Percentiles rank a stretch among this genome's conserved stretches.
Conservation (phyloP, 169 alveolate genomes). For the Babesia bovis region DNA sequence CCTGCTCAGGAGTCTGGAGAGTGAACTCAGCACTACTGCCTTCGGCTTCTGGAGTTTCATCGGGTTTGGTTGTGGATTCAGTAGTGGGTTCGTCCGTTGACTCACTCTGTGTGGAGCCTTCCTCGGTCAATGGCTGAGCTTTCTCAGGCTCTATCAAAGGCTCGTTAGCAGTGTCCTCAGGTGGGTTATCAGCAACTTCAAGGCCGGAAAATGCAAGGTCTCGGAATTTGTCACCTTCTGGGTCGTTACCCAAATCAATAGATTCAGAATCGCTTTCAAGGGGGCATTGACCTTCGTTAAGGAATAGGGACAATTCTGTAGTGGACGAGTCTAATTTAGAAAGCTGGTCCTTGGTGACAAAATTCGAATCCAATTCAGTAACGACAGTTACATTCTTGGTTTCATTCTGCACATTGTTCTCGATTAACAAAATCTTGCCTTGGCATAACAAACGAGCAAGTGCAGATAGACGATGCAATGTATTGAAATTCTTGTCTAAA, state of each 20-base stretch:
- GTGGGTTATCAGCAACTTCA: neutral
- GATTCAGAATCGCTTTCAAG: neutral
- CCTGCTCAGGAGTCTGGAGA: slow-evolving; percentile 18
- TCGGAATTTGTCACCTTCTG: neutral
- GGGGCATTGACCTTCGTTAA: slow-evolving; percentile 13
- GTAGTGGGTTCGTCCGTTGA: neutral
- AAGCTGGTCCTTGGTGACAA: neutral
- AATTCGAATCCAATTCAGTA: neutral
- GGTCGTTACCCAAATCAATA: neutral
- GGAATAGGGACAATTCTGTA: slow-evolving; percentile 4
- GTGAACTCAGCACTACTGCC: neutral
- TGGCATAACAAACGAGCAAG: slow-evolving; percentile 9
- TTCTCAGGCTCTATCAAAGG: neutral
- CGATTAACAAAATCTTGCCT: slow-evolving; percentile 6
- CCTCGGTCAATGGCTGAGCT: neutral
- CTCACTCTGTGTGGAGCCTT: neutral
- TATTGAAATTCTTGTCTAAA: neutral
- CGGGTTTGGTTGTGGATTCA: neutral
- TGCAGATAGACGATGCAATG: slow-evolving; percentile 3
- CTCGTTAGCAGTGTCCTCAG: neutral
- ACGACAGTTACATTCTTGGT: slow-evolving; percentile 13
- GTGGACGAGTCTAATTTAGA: neutral
- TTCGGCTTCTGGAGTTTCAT: neutral
- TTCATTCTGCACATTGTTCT: slow-evolving; percentile 36
- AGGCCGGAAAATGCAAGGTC: neutral